Conservation (phyloP, 345 rosid species). For the Eucalyptus sideroxylon region DNA sequence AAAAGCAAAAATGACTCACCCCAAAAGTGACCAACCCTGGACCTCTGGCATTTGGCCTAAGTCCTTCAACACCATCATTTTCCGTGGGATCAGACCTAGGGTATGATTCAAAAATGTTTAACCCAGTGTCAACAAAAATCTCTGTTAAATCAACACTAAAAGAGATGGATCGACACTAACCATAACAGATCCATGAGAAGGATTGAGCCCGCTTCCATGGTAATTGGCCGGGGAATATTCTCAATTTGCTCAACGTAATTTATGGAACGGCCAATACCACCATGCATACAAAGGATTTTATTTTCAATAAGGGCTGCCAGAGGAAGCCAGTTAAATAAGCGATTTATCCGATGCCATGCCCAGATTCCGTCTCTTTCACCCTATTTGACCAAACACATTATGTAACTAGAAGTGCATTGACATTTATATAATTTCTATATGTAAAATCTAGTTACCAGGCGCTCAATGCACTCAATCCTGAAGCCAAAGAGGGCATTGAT, state of each 20-base stretch:
- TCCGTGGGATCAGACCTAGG: constrained; percentile 96
- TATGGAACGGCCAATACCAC: constrained; percentile 98
- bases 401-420: not conserved
- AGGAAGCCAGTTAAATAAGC: constrained; percentile 97
- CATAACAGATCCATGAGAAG: constrained; percentile 96
- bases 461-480: constrained; percentile 94
- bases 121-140: not conserved
- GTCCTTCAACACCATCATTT: constrained; percentile 97
- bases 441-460: constrained; percentile 52
- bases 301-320: constrained; percentile 92
- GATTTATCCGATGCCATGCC: constrained; percentile 97
- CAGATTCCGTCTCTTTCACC: constrained; percentile 99
- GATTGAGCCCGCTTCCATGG: constrained; percentile 96
- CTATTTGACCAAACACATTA: constrained; percentile 30
- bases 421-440: not conserved
- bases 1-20: constrained; percentile 32
- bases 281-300: constrained; percentile 98
- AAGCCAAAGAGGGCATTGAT: constrained; percentile 99
- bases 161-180: constrained; percentile 22
- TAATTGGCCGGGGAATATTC: constrained; percentile 87
- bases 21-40: constrained; percentile 98
- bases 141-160: not conserved
- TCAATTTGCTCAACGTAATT: constrained; percentile 96
- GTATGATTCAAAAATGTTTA: not conserved
- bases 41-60: constrained; percentile 98